phyloP scores from a whole-genome alignment of 129 eudicot species.

The Pseudognaphalium luteoalbum region DNA sequence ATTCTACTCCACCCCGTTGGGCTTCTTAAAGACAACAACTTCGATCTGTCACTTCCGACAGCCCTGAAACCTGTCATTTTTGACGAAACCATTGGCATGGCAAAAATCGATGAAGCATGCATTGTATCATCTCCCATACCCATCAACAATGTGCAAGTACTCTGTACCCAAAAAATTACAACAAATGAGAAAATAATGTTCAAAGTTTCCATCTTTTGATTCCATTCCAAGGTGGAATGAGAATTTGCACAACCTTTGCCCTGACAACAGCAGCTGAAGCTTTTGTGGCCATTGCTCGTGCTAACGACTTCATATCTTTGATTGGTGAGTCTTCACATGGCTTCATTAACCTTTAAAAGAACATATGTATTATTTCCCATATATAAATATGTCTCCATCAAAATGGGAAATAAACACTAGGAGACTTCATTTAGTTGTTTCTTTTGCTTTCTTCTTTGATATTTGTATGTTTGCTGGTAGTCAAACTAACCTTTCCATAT shows the following conservation, averaged over 20 bases:
- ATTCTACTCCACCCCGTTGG: slow-evolving; percentile 64
- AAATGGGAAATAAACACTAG: slow-evolving; percentile 15
- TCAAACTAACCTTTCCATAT: slow-evolving; percentile 65
- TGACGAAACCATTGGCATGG: slow-evolving; percentile 86
- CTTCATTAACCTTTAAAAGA: slow-evolving; percentile 51
- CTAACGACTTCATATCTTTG: slow-evolving; percentile 60
- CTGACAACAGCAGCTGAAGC: slow-evolving; percentile 47
- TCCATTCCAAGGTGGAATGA: slow-evolving; percentile 20
- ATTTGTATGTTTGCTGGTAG: background rate
- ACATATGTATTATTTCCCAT: slow-evolving; percentile 28
- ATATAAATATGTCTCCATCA: slow-evolving; percentile 22
- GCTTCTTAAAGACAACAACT: slow-evolving; percentile 55
- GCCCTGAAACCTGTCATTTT: slow-evolving; percentile 89
- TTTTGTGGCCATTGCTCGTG: slow-evolving; percentile 45
- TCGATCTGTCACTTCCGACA: slow-evolving; percentile 45
- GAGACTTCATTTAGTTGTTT: background rate
- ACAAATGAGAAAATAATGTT: background rate
- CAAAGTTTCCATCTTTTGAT: slow-evolving; percentile 24
- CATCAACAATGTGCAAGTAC: slow-evolving; percentile 64
- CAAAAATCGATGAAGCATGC: slow-evolving; percentile 80
- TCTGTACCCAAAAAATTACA: slow-evolving; percentile 47
- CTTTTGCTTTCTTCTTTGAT: slow-evolving; percentile 3
- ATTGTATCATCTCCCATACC: slow-evolving; percentile 91
- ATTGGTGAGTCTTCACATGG: slow-evolving; percentile 66
- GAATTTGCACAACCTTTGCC: slow-evolving; percentile 58